Evolutionary conservation across 441 rosid genomes (phyloP).

Genomic region (Euphorbia celastroides): DNA sequence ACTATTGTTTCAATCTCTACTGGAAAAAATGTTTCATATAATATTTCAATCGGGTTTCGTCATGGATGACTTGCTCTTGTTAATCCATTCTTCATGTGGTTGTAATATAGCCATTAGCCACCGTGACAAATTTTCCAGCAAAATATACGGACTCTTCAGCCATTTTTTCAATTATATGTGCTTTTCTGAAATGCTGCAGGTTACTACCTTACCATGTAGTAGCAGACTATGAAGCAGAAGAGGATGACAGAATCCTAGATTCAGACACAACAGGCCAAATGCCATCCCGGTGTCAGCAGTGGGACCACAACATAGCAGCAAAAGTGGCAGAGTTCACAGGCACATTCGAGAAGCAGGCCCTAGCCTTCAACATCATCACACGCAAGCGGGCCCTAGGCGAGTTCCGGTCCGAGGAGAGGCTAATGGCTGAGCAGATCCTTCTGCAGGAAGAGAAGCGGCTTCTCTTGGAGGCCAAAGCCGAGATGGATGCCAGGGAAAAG

Average conservation of each 20-base stretch:
- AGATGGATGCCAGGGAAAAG: conserved; percentile 71
- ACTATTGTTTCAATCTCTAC: background rate
- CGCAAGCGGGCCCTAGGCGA: conserved; percentile 64
- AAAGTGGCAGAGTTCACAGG: conserved; percentile 81
- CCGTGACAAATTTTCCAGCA: background rate
- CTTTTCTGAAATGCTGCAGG: conserved; percentile 39
- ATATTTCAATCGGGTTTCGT: background rate
- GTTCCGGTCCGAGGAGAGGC: conserved; percentile 73
- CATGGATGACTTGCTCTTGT: background rate
- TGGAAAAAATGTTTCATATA: background rate
- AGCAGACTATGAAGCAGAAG: conserved; percentile 94
- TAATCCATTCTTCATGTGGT: background rate
- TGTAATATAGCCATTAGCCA: background rate
- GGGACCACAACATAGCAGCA: conserved; percentile 85
- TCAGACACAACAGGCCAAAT: conserved; percentile 73
- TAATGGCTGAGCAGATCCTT: conserved; percentile 71
- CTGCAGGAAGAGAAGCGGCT: conserved; percentile 68
- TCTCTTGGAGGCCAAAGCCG: conserved; percentile 49
- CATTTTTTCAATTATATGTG: no score
- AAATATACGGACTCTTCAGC: background rate
- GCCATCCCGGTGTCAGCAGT: conserved; percentile 76
- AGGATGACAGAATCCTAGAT: conserved; percentile 82
- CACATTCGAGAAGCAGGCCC: conserved; percentile 81
- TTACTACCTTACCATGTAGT: conserved; percentile 88
- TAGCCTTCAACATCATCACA: conserved; percentile 71